phyloP scores from a whole-genome alignment of 768 basidiomycete genomes.

The Boletus insuetus region DNA sequence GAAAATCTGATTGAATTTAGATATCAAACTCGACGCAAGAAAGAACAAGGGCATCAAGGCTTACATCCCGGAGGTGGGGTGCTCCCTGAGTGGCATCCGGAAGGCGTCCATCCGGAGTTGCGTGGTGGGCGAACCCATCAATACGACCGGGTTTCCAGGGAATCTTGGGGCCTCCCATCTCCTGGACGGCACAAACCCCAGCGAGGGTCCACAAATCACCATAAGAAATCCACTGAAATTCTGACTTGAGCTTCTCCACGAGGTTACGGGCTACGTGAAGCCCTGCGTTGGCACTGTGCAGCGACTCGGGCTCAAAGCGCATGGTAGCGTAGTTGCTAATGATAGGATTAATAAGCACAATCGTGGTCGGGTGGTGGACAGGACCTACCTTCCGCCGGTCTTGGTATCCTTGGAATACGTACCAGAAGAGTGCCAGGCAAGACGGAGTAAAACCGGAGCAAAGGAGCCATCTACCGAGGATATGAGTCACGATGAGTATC shows the following conservation, averaged over 20 bases:
- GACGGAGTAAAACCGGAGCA: conserved; percentile 81
- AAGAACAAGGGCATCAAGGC: conserved; percentile 15
- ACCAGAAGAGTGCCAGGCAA: conserved; percentile 94
- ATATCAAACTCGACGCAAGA: background rate
- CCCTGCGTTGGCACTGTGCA: conserved; percentile 83
- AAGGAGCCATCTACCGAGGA: conserved; percentile 72
- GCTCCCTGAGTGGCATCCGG: conserved; percentile 84
- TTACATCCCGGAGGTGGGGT: conserved; percentile 78
- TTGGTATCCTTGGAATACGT: conserved; percentile 82
- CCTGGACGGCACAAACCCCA: conserved; percentile 89
- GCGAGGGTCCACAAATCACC: conserved; percentile 97
- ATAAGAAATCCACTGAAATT: conserved; percentile 93
- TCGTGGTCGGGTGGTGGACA: background rate
- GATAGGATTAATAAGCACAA: conserved; percentile 4
- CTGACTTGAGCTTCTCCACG: conserved; percentile 84
- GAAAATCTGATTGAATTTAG: conserved; percentile 46
- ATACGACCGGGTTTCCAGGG: conserved; percentile 94
- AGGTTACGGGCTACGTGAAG: conserved; percentile 74
- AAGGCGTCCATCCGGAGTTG: conserved; percentile 84
- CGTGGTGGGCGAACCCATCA: conserved; percentile 74
- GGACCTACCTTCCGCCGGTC: conserved; percentile 73
- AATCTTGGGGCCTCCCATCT: conserved; percentile 89
- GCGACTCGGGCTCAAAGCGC: conserved; percentile 89
- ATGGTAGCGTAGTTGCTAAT: conserved; percentile 96
- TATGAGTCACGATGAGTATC: background rate